A percentile compares a stretch with the other conserved stretches of the same genome.
Evolutionary conservation across 352 stramenopile species (phyloP).

Genomic region (Pythium dissotocum): DNA sequence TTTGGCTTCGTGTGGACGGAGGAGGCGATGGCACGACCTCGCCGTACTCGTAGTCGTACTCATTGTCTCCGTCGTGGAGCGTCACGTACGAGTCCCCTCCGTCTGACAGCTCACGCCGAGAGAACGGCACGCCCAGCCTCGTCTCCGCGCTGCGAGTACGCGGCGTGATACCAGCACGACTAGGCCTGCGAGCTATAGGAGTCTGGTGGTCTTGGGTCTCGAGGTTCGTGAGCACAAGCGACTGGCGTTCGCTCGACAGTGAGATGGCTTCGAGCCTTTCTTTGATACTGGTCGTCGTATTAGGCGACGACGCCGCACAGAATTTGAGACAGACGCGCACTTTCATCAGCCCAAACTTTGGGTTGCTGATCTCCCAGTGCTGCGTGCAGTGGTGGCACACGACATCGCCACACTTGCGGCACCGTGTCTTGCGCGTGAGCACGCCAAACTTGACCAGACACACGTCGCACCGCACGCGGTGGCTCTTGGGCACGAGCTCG

Average conservation of each 20-base stretch:
- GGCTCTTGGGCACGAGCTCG: slow-evolving; percentile 61
- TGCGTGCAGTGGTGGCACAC: slow-evolving; percentile 63
- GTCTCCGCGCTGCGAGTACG: not conserved
- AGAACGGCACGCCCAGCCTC: not conserved
- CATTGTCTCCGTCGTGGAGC: not conserved
- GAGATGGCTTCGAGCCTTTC: not conserved
- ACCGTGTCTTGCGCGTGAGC: slow-evolving; percentile 61
- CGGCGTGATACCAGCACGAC: not conserved
- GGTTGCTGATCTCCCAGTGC: slow-evolving; percentile 54
- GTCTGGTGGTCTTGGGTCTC: not conserved
- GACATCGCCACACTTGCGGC: slow-evolving; percentile 74
- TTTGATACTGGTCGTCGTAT: not conserved
- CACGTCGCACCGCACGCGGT: slow-evolving; percentile 57
- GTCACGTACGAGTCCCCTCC: not conserved
- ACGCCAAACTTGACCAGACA: slow-evolving; percentile 60
- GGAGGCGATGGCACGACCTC: not conserved
- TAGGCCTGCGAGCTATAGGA: not conserved
- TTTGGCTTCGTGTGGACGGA: not conserved
- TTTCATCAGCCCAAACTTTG: slow-evolving; percentile 44
- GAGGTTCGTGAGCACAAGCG: not conserved
- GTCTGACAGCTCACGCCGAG: not conserved
- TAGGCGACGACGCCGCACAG: not conserved
- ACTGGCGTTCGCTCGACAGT: not conserved
- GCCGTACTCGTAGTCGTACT: not conserved
- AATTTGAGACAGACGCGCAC: slow-evolving; percentile 53